Evolutionary conservation across 2,329 filamentous ascomycete genomes (phyloP).

Genomic region (Paraphaeosphaeria minitans): DNA sequence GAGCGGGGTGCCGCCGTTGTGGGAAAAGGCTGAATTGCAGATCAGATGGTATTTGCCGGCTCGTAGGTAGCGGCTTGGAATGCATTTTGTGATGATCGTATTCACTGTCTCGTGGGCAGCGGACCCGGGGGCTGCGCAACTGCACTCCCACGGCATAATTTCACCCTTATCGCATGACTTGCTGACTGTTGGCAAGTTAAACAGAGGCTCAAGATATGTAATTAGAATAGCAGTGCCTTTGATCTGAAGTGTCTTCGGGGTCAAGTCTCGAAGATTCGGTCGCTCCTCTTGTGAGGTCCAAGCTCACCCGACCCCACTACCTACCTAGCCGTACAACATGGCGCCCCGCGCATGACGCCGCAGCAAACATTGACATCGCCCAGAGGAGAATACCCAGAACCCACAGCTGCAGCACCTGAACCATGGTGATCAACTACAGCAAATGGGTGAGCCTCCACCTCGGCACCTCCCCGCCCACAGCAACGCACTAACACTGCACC

Average conservation of each 20-base stretch:
- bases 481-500: conserved; percentile 14
- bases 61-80: neutral
- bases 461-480: neutral
- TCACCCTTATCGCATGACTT: neutral
- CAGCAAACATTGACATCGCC: conserved; percentile 1
- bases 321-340: too few species aligned
- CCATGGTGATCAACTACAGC: conserved; percentile 70
- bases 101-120: neutral
- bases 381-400: conserved; percentile 15
- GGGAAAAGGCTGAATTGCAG: neutral
- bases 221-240: too few species aligned
- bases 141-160: neutral
- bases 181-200: too few species aligned
- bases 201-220: too few species aligned
- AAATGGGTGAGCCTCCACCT: conserved; percentile 65
- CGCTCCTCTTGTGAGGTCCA: conserved; percentile 1
- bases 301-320: conserved; percentile 8
- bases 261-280: conserved; percentile 1
- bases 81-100: neutral
- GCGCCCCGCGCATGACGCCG: conserved; percentile 15
- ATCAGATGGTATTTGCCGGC: conserved; percentile 1
- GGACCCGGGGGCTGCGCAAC: neutral
- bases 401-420: conserved; percentile 6
- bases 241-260: neutral
- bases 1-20: conserved; percentile 7